Evolutionary conservation across 148 eudicot genomes (phyloP).

Genomic region (Rhododendron griersonianum): DNA sequence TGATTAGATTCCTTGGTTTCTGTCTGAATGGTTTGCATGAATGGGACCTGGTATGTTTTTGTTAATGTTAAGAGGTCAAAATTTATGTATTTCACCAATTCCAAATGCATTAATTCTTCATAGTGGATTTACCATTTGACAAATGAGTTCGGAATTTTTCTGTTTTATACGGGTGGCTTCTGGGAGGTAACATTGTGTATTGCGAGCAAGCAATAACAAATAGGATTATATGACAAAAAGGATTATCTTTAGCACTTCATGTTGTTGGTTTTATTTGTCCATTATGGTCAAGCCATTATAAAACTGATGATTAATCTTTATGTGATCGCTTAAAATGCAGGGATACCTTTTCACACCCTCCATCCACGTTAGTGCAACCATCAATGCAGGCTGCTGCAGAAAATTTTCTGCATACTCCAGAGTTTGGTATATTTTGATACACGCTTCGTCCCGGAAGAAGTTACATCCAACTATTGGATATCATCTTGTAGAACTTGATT

Average conservation of each 20-base stretch:
- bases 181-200: not conserved
- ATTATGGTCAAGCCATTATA: not conserved
- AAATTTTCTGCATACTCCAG: conserved; percentile 50
- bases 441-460: not conserved
- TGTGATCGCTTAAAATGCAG: conserved; percentile 39
- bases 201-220: not conserved
- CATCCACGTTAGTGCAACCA: conserved; percentile 91
- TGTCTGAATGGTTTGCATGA: not conserved
- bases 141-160: not conserved
- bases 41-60: not conserved
- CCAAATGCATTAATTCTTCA: not conserved
- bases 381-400: conserved; percentile 50
- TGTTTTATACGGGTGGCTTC: not conserved
- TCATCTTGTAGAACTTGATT: not conserved
- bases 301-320: not conserved
- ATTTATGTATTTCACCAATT: conserved; percentile 1
- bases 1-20: not conserved
- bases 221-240: not conserved
- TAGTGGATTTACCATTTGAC: not conserved
- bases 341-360: conserved; percentile 85
- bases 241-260: not conserved
- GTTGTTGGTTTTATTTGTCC: not conserved
- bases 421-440: conserved; percentile 56
- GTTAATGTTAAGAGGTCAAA: not conserved
- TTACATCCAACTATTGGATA: not conserved